These are phyloP conservation scores for Dentipellis sp. DNA, from an alignment of 768 basidiomycete species.

Conservation along the genomic window DNA sequence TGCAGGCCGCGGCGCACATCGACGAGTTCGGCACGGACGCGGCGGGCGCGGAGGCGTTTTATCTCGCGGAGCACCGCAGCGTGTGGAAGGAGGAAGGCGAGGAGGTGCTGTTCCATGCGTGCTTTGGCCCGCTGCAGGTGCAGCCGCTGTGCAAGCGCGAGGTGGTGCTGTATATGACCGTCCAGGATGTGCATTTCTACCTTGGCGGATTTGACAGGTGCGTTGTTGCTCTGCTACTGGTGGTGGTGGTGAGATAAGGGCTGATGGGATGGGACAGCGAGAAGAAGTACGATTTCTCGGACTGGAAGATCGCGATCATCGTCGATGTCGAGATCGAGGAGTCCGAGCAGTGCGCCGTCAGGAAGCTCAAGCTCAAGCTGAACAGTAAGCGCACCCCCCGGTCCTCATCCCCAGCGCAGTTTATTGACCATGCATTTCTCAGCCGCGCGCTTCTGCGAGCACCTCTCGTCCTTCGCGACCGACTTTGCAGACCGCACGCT, in stretches of 20 bases:
- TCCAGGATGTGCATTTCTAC: conserved; percentile 18
- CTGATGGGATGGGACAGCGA: not conserved
- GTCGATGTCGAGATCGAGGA: conserved; percentile 17
- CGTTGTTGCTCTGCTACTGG: not conserved
- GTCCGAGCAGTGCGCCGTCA: conserved; percentile 13
- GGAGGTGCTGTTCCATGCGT: conserved; percentile 15
- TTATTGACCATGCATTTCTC: not conserved
- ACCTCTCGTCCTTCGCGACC: not conserved
- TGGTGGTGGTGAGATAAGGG: not conserved
- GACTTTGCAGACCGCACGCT: not conserved
- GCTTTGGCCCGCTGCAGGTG: conserved; percentile 20
- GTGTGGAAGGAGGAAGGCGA: conserved; percentile 2
- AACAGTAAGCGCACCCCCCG: not conserved
- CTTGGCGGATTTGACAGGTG: not conserved
- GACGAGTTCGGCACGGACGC: not conserved
- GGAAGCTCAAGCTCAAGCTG: conserved; percentile 17
- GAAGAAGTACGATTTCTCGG: conserved; percentile 8
- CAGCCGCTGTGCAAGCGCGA: conserved; percentile 20
- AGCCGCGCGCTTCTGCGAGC: not conserved
- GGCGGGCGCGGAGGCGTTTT: not conserved
- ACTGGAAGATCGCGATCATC: conserved; percentile 19
- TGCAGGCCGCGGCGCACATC: not conserved
- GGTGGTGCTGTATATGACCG: conserved; percentile 18
- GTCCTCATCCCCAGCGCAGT: not conserved
- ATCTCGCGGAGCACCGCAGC: not conserved